phyloP scores from a whole-genome alignment of 1,284 basidiomycete species.

The Exsudoporus floridanus region DNA sequence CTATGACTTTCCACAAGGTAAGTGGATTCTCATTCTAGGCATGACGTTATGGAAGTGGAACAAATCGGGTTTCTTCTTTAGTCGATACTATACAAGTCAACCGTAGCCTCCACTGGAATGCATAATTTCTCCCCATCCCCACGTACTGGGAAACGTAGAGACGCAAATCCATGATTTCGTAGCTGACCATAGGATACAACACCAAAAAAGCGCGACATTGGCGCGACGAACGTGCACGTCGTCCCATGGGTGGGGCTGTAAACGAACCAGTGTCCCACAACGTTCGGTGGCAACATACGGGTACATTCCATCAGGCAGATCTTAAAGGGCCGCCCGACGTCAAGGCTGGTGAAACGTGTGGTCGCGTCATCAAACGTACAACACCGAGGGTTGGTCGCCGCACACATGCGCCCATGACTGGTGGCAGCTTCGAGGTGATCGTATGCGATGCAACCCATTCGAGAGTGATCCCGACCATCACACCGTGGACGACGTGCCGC shows the following conservation, averaged over 20 bases:
- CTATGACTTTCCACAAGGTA: conserved; percentile 16
- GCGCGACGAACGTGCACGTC: conserved; percentile 7
- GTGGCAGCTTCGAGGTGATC: conserved; percentile 21
- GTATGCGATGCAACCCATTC: conserved; percentile 1
- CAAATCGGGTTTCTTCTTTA: background rate
- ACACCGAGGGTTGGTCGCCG: conserved; percentile 6
- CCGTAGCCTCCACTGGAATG: background rate
- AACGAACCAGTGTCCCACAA: conserved; percentile 9
- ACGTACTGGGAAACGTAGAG: background rate
- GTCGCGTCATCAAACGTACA: background rate
- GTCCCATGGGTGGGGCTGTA: background rate
- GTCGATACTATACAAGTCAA: background rate
- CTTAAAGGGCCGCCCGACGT: conserved; percentile 12
- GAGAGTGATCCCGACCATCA: conserved; percentile 6
- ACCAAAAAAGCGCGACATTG: conserved; percentile 4
- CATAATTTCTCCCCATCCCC: background rate
- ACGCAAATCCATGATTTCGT: background rate
- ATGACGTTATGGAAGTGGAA: background rate
- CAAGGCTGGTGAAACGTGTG: background rate
- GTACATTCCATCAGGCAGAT: conserved; percentile 16
- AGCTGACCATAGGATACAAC: background rate
- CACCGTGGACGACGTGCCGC: conserved; percentile 1
- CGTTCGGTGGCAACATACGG: background rate
- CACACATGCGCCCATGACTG: conserved; percentile 1
- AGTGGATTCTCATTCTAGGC: conserved; percentile 1